Evolutionary conservation across 75 land plant genomes (phyloP).

Genomic region (Pinus taeda): DNA sequence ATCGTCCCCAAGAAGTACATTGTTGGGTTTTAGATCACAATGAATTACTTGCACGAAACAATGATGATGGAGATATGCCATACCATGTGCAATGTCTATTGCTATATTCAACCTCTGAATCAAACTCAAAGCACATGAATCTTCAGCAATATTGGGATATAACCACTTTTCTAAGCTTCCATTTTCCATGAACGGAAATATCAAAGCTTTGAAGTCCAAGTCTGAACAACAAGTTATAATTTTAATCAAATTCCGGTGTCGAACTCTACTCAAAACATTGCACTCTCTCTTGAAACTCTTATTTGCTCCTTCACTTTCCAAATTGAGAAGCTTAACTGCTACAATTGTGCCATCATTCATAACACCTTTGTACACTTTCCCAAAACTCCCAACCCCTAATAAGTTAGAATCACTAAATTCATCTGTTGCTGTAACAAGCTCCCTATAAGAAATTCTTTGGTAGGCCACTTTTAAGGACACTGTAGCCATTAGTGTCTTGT

Average conservation of each 20-base stretch:
- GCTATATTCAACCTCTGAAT: not conserved
- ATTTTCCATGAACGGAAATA: constrained; percentile 38
- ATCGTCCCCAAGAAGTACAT: constrained; percentile 14
- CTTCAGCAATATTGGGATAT: not conserved
- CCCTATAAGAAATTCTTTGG: too few relatives aligned
- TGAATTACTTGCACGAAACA: constrained; percentile 6
- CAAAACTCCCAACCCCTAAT: constrained; percentile 5
- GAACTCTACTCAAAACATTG: constrained; percentile 15
- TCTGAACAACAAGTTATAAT: constrained; percentile 21
- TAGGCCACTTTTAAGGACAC: too few relatives aligned
- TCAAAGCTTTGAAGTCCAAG: constrained; percentile 38
- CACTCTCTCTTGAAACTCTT: constrained; percentile 26
- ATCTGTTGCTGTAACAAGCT: too few relatives aligned
- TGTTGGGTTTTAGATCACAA: constrained; percentile 22
- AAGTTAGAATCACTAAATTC: not conserved
- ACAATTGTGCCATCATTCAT: constrained; percentile 21
- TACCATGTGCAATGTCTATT: constrained; percentile 13
- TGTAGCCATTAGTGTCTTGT: too few relatives aligned
- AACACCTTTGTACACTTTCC: constrained; percentile 10
- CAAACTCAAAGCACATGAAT: not conserved
- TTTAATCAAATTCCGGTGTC: constrained; percentile 29
- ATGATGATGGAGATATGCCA: constrained; percentile 16
- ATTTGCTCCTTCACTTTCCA: constrained; percentile 15
- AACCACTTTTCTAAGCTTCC: constrained; percentile 25
- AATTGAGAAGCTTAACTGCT: constrained; percentile 35